phyloP scores from a whole-genome alignment of 1,284 basidiomycete genomes.

The Rhodotorula sp. region DNA sequence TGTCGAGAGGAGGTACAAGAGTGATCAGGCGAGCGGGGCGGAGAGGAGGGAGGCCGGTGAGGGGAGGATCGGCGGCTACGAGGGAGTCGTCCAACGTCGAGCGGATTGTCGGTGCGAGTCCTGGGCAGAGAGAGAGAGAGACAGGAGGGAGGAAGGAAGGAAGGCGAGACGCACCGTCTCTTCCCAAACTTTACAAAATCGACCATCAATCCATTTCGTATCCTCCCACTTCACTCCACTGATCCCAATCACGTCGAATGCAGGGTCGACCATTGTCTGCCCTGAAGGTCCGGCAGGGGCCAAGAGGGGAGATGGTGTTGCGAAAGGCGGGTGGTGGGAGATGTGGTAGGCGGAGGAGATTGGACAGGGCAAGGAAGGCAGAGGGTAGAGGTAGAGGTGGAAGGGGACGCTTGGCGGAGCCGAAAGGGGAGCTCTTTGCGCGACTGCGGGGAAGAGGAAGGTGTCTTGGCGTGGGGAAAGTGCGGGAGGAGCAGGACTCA shows the following conservation, averaged over 20 bases:
- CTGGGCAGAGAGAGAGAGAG: too few species aligned
- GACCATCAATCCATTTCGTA: neutral
- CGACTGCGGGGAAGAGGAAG: too few species aligned
- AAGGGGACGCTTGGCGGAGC: neutral
- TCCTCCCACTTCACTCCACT: neutral
- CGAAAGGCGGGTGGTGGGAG: too few species aligned
- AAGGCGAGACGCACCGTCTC: neutral
- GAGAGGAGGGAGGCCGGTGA: neutral
- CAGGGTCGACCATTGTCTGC: neutral
- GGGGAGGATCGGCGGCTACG: neutral
- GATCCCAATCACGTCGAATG: neutral
- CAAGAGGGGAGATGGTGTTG: too few species aligned
- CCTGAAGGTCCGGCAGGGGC: too few species aligned
- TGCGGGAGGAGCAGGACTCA: too few species aligned
- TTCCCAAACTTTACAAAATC: neutral
- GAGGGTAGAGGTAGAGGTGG: conserved; percentile 11
- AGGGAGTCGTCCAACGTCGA: neutral
- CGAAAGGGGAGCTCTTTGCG: too few species aligned
- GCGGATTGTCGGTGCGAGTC: too few species aligned
- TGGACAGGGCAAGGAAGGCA: conserved; percentile 15
- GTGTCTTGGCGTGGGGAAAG: too few species aligned
- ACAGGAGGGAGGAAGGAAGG: too few species aligned
- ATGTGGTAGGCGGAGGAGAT: too few species aligned
- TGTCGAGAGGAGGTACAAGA: conserved; percentile 1
- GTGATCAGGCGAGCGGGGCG: neutral